These are phyloP conservation scores for Corrigiola litoralis DNA, from an alignment of 179 eudicot species.

Conservation along the genomic window DNA sequence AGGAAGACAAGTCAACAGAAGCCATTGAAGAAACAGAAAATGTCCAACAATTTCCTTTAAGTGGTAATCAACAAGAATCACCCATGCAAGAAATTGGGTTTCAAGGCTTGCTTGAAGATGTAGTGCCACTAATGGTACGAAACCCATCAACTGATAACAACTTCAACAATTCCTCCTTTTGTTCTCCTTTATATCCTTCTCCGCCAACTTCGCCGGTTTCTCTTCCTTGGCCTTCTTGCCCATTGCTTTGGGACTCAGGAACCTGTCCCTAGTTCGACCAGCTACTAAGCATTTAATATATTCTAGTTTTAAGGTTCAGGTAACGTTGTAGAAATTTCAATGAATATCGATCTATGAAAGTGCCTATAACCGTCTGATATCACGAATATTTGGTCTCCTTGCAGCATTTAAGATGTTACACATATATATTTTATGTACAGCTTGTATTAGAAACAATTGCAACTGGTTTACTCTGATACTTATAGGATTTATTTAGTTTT, in stretches of 20 bases:
- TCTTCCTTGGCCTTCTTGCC: slow-evolving; percentile 36
- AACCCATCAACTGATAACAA: slow-evolving; percentile 28
- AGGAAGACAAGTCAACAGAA: slow-evolving; percentile 5
- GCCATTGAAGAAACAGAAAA: neutral
- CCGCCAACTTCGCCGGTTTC: slow-evolving; percentile 30
- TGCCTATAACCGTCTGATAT: too few species aligned
- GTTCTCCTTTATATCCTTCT: slow-evolving; percentile 28
- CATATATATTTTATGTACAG: too few species aligned
- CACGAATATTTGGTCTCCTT: too few species aligned
- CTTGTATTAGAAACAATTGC: too few species aligned
- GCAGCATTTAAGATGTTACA: too few species aligned
- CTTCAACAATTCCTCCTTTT: slow-evolving; percentile 17
- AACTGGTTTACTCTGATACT: too few species aligned
- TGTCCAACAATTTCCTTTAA: neutral
- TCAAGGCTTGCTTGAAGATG: slow-evolving; percentile 68
- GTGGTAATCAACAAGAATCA: neutral
- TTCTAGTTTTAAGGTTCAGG: too few species aligned
- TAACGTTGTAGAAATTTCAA: too few species aligned
- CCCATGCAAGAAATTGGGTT: neutral
- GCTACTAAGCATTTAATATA: too few species aligned
- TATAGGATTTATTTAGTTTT: too few species aligned
- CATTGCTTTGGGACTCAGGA: slow-evolving; percentile 17
- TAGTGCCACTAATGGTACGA: slow-evolving; percentile 50
- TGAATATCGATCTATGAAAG: too few species aligned
- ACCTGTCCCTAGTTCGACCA: slow-evolving; percentile 30